These are phyloP conservation scores for Heimioporus sp. DNA, from an alignment of 768 basidiomycete species.

Conservation along the genomic window DNA sequence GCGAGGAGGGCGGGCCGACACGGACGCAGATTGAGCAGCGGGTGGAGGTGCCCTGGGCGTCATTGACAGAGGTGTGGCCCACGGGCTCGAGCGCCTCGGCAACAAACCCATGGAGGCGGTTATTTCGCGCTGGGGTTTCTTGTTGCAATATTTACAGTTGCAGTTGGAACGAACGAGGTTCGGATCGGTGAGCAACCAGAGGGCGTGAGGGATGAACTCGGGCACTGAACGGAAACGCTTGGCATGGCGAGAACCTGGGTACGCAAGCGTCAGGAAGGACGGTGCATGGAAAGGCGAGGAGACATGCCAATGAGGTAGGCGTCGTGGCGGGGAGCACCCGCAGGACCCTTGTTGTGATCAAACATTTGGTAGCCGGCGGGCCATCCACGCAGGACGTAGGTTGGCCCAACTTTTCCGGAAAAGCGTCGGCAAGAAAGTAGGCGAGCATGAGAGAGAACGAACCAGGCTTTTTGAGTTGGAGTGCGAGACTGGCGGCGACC, in stretches of 20 bases:
- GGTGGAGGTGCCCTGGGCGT: conserved; percentile 11
- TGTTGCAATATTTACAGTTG: conserved; percentile 75
- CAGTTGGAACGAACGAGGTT: conserved; percentile 50
- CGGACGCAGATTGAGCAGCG: conserved; percentile 17
- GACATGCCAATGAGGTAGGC: conserved; percentile 71
- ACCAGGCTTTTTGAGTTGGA: conserved; percentile 50
- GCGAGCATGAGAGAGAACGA: conserved; percentile 13
- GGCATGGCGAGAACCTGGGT: conserved; percentile 40
- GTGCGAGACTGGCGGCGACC: conserved; percentile 42
- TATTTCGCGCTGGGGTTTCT: conserved; percentile 66
- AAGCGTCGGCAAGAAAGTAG: not conserved
- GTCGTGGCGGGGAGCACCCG: conserved; percentile 59
- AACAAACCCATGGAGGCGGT: conserved; percentile 56
- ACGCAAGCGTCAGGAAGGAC: not conserved
- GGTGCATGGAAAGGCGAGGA: not conserved
- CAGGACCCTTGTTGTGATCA: conserved; percentile 71
- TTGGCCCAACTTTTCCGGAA: conserved; percentile 40
- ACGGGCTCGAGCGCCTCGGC: conserved; percentile 33
- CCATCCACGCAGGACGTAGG: conserved; percentile 62
- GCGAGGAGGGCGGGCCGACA: conserved; percentile 11
- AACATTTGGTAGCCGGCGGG: conserved; percentile 69
- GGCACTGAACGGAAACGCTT: conserved; percentile 75
- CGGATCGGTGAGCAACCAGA: conserved; percentile 68
- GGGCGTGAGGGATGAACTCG: conserved; percentile 82
- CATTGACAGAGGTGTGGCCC: conserved; percentile 12